Evolutionary conservation across 1,284 basidiomycete species (phyloP).

Genomic region (Heliocybe sulcata): DNA sequence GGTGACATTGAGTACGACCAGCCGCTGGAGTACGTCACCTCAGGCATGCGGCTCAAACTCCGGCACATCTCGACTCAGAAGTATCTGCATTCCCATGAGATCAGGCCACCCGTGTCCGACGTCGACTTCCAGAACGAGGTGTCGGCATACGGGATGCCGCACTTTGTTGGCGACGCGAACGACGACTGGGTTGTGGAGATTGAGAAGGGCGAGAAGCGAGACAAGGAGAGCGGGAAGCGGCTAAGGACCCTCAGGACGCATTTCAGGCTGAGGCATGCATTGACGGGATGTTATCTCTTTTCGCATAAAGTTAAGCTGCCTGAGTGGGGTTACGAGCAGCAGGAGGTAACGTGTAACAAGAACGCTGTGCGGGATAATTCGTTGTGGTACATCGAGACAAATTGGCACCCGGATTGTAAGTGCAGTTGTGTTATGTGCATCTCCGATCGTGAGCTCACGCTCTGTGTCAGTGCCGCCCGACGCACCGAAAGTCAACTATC

Average conservation of each 20-base stretch:
- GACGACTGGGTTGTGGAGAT: conserved; percentile 97
- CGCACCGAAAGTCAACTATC: conserved; percentile 85
- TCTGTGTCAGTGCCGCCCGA: conserved; percentile 49
- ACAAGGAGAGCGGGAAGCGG: conserved; percentile 63
- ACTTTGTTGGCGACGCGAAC: conserved; percentile 85
- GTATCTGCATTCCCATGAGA: conserved; percentile 90
- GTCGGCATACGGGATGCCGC: conserved; percentile 86
- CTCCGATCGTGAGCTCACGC: background rate
- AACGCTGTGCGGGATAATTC: conserved; percentile 89
- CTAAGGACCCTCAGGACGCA: conserved; percentile 78
- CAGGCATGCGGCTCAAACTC: conserved; percentile 76
- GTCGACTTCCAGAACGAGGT: conserved; percentile 99
- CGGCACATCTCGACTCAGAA: conserved; percentile 80
- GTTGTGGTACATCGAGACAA: conserved; percentile 93
- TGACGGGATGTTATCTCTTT: conserved; percentile 95
- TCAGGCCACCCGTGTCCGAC: conserved; percentile 93
- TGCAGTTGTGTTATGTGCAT: conserved; percentile 12
- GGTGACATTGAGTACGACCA: conserved; percentile 45
- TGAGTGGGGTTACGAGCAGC: conserved; percentile 97
- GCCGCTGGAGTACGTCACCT: conserved; percentile 59
- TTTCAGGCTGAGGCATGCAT: conserved; percentile 80
- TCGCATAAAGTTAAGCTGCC: conserved; percentile 97
- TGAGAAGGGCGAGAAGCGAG: conserved; percentile 48
- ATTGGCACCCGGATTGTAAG: conserved; percentile 71
- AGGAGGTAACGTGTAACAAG: conserved; percentile 98